These are phyloP conservation scores for Oehlia diaphana DNA, from an alignment of 192 early-diverging fungal species.

Conservation along the genomic window DNA sequence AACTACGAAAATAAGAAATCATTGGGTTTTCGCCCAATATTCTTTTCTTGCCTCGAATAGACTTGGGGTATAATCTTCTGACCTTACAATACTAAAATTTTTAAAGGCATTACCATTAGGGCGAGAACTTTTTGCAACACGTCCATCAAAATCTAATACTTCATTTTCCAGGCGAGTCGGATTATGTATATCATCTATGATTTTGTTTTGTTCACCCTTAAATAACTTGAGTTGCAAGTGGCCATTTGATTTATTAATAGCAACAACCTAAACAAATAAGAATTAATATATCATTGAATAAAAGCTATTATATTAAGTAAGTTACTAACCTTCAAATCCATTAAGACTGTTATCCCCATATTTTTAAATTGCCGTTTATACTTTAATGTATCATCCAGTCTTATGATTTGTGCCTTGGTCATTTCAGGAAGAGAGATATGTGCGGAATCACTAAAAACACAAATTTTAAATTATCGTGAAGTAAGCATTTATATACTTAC, in stretches of 20 bases:
- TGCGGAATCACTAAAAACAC: constrained; percentile 11
- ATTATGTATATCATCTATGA: constrained; percentile 29
- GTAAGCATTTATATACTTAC: not conserved
- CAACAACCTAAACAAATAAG: not conserved
- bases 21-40: constrained; percentile 12
- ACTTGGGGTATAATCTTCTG: not conserved
- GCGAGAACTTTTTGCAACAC: constrained; percentile 41
- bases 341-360: not conserved
- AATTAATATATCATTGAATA: not conserved
- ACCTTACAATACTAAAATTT: constrained; percentile 4
- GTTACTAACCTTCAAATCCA: not conserved
- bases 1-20: not conserved
- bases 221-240: not conserved
- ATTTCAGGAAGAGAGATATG: constrained; percentile 8
- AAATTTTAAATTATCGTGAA: not conserved
- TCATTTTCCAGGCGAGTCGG: constrained; percentile 47
- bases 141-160: constrained; percentile 43
- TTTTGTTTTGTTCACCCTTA: not conserved
- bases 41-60: constrained; percentile 13
- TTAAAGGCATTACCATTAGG: constrained; percentile 50
- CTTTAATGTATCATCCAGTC: not conserved
- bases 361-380: constrained; percentile 14
- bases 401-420: not conserved
- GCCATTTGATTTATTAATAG: constrained; percentile 6
- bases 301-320: not conserved